Conservation (phyloP, 768 basidiomycete genomes). For the Kwoniella europaea region DNA sequence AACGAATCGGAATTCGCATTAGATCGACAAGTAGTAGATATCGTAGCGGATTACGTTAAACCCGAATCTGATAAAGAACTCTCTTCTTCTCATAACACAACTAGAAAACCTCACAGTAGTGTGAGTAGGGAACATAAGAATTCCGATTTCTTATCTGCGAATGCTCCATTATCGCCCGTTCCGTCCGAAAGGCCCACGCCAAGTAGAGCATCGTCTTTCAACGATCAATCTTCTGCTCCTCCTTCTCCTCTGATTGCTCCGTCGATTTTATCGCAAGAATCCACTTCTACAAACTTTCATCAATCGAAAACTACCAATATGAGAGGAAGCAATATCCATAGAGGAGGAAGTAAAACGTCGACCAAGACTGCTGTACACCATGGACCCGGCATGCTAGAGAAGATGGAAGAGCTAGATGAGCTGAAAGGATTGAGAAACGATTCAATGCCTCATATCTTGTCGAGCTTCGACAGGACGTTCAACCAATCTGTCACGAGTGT, state of each 20-base stretch:
- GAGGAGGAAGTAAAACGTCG: constrained; percentile 10
- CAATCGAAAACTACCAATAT: neutral
- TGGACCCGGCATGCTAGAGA: constrained; percentile 10
- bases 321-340: neutral
- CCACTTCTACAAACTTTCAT: neutral
- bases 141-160: neutral
- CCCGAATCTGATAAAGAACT: constrained; percentile 5
- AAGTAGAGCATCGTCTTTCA: constrained; percentile 16
- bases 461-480: constrained; percentile 7
- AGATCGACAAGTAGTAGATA: constrained; percentile 17
- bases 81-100: neutral
- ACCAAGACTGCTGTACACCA: neutral
- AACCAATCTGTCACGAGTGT: constrained; percentile 23
- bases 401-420: constrained; percentile 18
- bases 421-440: constrained; percentile 10
- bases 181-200: constrained; percentile 2
- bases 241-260: constrained; percentile 11
- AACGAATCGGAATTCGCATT: constrained; percentile 16
- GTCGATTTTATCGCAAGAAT: constrained; percentile 11
- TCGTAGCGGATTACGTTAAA: constrained; percentile 20
- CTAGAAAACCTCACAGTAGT: neutral
- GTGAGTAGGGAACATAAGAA: neutral
- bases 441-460: constrained; percentile 9
- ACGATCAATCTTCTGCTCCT: constrained; percentile 12
- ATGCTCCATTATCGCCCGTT: neutral